Percentiles rank a stretch among this genome's conserved stretches.
Conservation (phyloP, 805 yeast species). For the Saturnispora silvae region DNA sequence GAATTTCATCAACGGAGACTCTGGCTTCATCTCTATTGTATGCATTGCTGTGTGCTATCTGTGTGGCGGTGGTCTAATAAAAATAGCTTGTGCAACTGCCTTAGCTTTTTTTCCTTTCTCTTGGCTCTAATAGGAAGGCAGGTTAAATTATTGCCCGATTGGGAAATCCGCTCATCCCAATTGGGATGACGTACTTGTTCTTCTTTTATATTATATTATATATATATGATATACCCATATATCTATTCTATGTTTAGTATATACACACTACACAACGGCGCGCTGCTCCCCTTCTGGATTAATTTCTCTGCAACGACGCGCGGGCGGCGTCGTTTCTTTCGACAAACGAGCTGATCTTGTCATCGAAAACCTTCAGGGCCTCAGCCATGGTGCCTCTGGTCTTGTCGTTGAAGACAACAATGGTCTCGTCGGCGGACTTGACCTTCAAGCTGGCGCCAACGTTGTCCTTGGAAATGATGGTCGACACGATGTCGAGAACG, state of each 20-base stretch:
- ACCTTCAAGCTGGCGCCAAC: slow-evolving; percentile 67
- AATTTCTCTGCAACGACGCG: slow-evolving; percentile 53
- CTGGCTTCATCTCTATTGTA: slow-evolving; percentile 2
- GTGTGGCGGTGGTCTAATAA: background rate
- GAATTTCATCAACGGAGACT: slow-evolving; percentile 7
- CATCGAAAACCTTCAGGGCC: slow-evolving; percentile 75
- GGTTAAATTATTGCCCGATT: too few relatives aligned
- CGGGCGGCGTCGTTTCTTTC: slow-evolving; percentile 85
- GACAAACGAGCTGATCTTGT: slow-evolving; percentile 63
- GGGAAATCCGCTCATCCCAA: too few relatives aligned
- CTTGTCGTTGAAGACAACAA: slow-evolving; percentile 61
- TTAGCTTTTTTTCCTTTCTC: too few relatives aligned
- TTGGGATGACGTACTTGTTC: too few relatives aligned
- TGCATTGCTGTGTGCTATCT: background rate
- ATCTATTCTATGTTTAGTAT: too few relatives aligned
- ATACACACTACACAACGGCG: background rate
- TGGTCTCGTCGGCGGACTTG: slow-evolving; percentile 48
- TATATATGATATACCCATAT: too few relatives aligned
- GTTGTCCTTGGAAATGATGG: slow-evolving; percentile 72
- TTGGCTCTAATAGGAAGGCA: too few relatives aligned
- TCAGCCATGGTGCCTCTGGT: slow-evolving; percentile 70
- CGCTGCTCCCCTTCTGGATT: slow-evolving; percentile 9
- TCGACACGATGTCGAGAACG: slow-evolving; percentile 55
- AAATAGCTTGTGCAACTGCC: too few relatives aligned
- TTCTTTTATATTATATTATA: too few relatives aligned